Base-by-base conservation (phyloP, 2,329 filamentous ascomycete species). In the Cercospora brassicicola region DNA sequence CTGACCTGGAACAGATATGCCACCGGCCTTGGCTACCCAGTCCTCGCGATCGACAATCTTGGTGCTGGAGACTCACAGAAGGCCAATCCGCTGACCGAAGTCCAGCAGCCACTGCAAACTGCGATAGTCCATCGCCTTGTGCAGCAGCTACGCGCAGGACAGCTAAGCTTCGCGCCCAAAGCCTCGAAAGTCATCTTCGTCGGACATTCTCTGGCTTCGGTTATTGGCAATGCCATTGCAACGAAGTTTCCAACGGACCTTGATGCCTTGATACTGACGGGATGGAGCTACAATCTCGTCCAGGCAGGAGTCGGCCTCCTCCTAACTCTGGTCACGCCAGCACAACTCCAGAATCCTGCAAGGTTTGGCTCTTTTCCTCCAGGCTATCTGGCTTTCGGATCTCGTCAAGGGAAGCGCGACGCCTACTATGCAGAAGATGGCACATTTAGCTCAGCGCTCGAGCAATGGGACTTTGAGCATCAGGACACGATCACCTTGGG, bases 401-500 rank as follows among this genome's bases (percentile, higher is more conserved):
- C 68, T 26, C 57, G 62, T 4, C 57, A 70, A 55, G 70, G 70
- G 18, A 70, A 70, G 56, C 63, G 64, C 5, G 64, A 68, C 53
- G 57, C 68, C 8, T 70, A 70, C 64, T 72, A 72, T 33, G 68
- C 66, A 10, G 65, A 65, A 53, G 64, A 68, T 28, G 65, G 65
- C 33, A 55, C 66, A 13, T 72, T 70, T 59, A 67, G 66, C 70
- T 31, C 64, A 11, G 63, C 57, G 15, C 59, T 70, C 10, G 70
- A 65, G 30, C 60, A 69, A 23, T 72, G 65, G 57, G 70, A 72
- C 48, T 72, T 70, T 51, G 68, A 65, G 11, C 66, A 72, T 42
- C 64, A 72, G 55, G 70, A 70, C 51, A 72, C 70, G 3, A 69
- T 72, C 53, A 70, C 70, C 36, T 31, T 70, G 26, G 70, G 70